These are phyloP conservation scores for Trametes cubensis DNA, from an alignment of 768 basidiomycete genomes.

Conservation along the genomic window DNA sequence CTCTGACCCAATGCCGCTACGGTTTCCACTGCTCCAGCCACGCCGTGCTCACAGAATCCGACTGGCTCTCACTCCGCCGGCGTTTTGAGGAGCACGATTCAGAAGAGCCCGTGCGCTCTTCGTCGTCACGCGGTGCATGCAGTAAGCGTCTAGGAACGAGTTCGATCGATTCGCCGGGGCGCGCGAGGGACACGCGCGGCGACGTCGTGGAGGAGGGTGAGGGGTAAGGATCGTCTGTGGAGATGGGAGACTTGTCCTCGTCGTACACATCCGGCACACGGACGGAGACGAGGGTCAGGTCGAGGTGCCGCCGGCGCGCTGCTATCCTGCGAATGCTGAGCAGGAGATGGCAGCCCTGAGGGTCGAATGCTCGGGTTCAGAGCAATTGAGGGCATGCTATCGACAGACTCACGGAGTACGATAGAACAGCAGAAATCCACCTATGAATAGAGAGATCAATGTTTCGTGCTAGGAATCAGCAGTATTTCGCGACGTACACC, in stretches of 20 bases:
- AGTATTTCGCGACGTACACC: conserved; percentile 9
- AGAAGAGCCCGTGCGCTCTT: neutral
- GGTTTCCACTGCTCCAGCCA: neutral
- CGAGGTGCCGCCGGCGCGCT: conserved; percentile 17
- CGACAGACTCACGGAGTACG: conserved; percentile 23
- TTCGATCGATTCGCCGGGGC: conserved; percentile 3
- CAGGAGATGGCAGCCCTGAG: conserved; percentile 28
- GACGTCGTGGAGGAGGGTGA: neutral
- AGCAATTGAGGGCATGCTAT: neutral
- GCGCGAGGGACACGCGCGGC: neutral
- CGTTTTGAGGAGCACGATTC: neutral
- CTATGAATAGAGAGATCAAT: neutral
- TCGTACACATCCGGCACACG: neutral
- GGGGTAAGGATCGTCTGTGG: neutral
- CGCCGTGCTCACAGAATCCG: neutral
- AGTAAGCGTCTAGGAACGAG: neutral
- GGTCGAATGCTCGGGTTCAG: neutral
- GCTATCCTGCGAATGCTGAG: conserved; percentile 25
- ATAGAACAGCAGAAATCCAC: conserved; percentile 26
- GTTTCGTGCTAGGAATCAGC: neutral
- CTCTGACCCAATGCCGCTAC: neutral
- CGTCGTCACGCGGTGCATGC: neutral
- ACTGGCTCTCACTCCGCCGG: neutral
- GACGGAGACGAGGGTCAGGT: conserved; percentile 9
- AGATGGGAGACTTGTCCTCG: neutral